Base-by-base conservation (phyloP, 1,284 basidiomycete species). In the Microbotryum scabiosae region DNA sequence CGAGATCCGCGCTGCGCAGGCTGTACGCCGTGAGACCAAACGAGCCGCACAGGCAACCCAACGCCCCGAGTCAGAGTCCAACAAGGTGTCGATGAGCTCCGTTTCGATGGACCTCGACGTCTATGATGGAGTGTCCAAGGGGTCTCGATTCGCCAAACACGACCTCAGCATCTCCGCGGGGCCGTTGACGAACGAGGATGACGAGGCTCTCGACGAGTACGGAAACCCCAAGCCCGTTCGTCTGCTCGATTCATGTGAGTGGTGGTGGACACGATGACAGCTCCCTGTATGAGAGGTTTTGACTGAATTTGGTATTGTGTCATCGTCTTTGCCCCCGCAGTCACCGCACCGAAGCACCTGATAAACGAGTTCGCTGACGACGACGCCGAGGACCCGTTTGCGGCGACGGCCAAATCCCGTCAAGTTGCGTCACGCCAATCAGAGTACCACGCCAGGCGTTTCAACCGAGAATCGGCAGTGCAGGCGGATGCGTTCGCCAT, bases 351-450 rank as follows among this genome's bases (percentile, higher is more conserved):
- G 9, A 93, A 91, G 78, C 93, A 98, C 65, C 82, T 98, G 55
- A 82, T 97, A 41, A 84, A 92, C 76, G 96, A 98, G 77, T 97
- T 97, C 71, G 88, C 86, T 51, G 71, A 71, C 50, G 89, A 88
- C 30, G 91, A 94, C 72, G 88, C 91, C 74, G 90, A 94, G 72
- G 93, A 98, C 75, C 92, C 90, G 16, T 94, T 98, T 72, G 87
- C 88, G 60, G 90, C 93, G 76, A 90, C 90, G 36, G 88, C 91
- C 45, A 87, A 85, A 62, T 85, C 88, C 72, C 87, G 90, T 67
- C 94, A 97, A 80, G 91, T 98, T 73, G 89, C 93, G 21, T 81
- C 88, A 51, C 84, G 96, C 50, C 91, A 97, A 79, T 88, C 85
- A 62, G 94, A 97, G 76, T 98, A 98, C 74, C 96, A 98, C 73